Percentiles rank a stretch among this genome's conserved stretches.
Conservation (phyloP, 257 asterid genomes). For the Solanum gracilifrons region DNA sequence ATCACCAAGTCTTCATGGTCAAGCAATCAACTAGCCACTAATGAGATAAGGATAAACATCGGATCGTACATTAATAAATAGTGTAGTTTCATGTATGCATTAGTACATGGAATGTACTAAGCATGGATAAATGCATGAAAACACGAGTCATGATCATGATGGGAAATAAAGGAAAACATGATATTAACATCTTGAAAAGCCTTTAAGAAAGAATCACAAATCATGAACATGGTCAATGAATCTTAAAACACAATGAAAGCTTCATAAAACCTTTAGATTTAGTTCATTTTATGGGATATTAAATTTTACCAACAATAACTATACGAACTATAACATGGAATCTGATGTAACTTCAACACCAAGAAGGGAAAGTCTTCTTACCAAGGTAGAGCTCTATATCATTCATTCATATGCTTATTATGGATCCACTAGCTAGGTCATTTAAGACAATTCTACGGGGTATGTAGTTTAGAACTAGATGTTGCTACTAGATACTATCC, state of each 20-base stretch:
- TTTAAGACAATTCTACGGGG: background rate
- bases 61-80: too few species aligned
- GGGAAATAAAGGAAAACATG: background rate
- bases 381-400: background rate
- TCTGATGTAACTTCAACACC: background rate
- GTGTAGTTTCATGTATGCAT: background rate
- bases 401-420: background rate
- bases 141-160: background rate
- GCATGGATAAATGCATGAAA: background rate
- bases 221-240: background rate
- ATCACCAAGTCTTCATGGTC: background rate
- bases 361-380: background rate
- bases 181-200: background rate
- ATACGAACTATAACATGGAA: too few species aligned
- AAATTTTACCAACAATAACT: too few species aligned
- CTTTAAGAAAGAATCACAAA: background rate
- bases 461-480: background rate
- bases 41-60: background rate
- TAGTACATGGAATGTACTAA: background rate
- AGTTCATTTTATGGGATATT: background rate
- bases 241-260: background rate
- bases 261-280: too few species aligned
- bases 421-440: background rate
- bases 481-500: background rate
- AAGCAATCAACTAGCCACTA: background rate